phyloP scores from a whole-genome alignment of 192 early-diverging fungal species.

The Rhizophagus sp. region DNA sequence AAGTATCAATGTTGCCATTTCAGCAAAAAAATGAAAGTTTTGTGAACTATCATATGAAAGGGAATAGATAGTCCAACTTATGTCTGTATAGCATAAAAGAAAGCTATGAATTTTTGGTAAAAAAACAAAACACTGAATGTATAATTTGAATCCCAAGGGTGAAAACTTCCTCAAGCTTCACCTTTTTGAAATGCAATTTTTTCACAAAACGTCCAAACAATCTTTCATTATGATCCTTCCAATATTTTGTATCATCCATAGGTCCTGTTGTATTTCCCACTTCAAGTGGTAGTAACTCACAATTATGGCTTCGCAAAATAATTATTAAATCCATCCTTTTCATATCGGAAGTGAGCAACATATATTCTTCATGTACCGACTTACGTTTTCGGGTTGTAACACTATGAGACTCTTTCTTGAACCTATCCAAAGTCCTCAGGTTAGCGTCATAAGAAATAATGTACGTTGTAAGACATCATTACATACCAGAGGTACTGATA shows the following conservation, averaged over 20 bases:
- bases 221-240: conserved; percentile 10
- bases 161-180: conserved; percentile 8
- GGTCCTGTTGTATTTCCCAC: conserved; percentile 20
- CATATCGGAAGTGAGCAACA: not conserved
- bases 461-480: not conserved
- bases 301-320: conserved; percentile 11
- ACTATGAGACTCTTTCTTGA: conserved; percentile 20
- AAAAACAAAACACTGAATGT: conserved; percentile 1
- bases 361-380: conserved; percentile 8
- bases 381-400: conserved; percentile 16
- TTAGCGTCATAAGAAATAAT: not conserved
- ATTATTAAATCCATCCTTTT: conserved; percentile 21
- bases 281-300: conserved; percentile 17
- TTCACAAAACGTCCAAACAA: not conserved
- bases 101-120: conserved; percentile 3
- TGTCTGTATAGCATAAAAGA: conserved; percentile 4
- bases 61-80: conserved; percentile 25
- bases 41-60: conserved; percentile 20
- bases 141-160: not conserved
- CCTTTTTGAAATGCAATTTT: conserved; percentile 10
- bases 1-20: conserved; percentile 17
- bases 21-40: conserved; percentile 28
- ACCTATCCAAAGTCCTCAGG: not conserved
- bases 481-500: not conserved
- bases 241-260: conserved; percentile 7